Base-by-base conservation (phyloP, 1,284 basidiomycete genomes). In the Cerioporus squamosus region DNA sequence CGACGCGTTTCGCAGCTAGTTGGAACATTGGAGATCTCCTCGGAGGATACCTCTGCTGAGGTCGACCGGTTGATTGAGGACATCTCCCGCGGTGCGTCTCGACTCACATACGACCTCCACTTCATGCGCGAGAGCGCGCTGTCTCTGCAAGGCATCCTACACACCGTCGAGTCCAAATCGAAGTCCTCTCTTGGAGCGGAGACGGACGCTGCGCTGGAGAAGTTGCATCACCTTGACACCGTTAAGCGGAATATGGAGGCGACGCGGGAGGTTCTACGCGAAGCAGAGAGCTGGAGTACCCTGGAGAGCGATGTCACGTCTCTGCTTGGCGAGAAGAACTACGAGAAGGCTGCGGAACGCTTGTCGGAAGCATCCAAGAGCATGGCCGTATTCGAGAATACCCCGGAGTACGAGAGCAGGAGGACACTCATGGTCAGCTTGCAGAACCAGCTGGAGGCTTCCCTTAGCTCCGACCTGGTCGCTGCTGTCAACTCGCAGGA, bases 281-380 rank as follows among this genome's bases (percentile, higher is more conserved):
- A 97, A 70, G 95, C 95, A 22, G 93, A 97, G 77, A 92, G 90
- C 62, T 98, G 96, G 96, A 93, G 90, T 51, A 93, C 93, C 0
- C 82, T 98, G 40, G 96, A 98, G 73, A 82, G 90, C 47, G 96
- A 98, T 74, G 91, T 97, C 44, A 91, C 90, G 0, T 81, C 88
- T 0, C 82, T 95, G 18, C 81, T 98, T 39, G 77, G 82, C n/a
- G 91, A 92, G 63, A 83, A 85, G 66, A 86, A 81, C 63, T 94
- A 91, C 67, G 85, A 83, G 45, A 94, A 94, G 69, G 96, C 96
- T 0, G 95, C 94, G 18, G 90, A 92, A 64, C 80, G 96, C 57
- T 76, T 98, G 10, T 90, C 88, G 0, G 95, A 97, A 67, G 95
- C 96, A 2, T 87, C 81, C 64, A 87, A 87, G 69, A 91, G 90